A percentile compares a stretch with the other conserved stretches of the same genome.
These are phyloP conservation scores for Yarrowia bubula DNA, from an alignment of 805 yeast species.

Conservation along the genomic window DNA sequence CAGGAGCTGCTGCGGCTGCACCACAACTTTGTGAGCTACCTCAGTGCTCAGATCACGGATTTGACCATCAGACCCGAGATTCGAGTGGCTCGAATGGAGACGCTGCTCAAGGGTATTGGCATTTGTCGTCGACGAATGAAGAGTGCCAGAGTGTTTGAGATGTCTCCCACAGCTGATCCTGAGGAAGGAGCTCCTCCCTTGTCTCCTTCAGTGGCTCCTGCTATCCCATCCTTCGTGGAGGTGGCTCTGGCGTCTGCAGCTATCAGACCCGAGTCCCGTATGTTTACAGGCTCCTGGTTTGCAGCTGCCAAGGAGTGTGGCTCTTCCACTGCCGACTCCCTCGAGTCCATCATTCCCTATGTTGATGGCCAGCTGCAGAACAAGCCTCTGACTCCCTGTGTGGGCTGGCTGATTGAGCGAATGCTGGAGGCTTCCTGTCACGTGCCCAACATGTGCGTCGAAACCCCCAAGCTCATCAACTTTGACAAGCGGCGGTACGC, in stretches of 20 bases:
- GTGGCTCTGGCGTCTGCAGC: conserved; percentile 71
- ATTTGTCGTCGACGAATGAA: conserved; percentile 68
- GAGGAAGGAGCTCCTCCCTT: conserved; percentile 26
- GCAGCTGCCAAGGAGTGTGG: conserved; percentile 47
- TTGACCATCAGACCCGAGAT: conserved; percentile 54
- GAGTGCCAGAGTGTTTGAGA: conserved; percentile 46
- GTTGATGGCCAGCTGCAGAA: conserved; percentile 32
- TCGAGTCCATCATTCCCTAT: conserved; percentile 36
- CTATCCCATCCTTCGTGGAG: conserved; percentile 81
- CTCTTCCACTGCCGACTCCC: conserved; percentile 11
- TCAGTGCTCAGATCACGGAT: conserved; percentile 65
- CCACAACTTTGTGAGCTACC: conserved; percentile 59
- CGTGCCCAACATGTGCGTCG: conserved; percentile 74
- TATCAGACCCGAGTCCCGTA: conserved; percentile 75
- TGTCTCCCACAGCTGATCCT: conserved; percentile 18
- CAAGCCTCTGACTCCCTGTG: conserved; percentile 65
- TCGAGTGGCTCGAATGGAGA: conserved; percentile 66
- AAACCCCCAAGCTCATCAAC: conserved; percentile 64
- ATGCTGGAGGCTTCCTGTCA: conserved; percentile 70
- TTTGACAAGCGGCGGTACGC: conserved; percentile 80
- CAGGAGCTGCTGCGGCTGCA: conserved; percentile 66
- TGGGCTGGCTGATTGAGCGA: conserved; percentile 87
- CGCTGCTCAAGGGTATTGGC: conserved; percentile 63
- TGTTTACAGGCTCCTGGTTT: conserved; percentile 67
- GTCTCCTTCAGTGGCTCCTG: conserved; percentile 28